phyloP scores from a whole-genome alignment of 805 yeast genomes.

The Yarrowia sp. region DNA sequence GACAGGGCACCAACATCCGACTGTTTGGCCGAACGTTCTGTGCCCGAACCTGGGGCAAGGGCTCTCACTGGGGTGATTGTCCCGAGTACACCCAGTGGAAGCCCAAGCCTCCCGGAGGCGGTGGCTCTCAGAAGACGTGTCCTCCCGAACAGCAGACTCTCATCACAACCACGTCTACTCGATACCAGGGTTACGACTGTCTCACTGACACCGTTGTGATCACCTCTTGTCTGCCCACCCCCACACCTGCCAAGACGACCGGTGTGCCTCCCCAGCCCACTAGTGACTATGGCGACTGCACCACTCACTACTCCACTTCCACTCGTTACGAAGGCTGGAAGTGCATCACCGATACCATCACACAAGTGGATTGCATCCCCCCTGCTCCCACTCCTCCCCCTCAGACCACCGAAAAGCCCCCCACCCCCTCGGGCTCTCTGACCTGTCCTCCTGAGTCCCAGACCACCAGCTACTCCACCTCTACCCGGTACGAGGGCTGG shows the following conservation, averaged over 20 bases:
- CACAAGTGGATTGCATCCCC: not conserved
- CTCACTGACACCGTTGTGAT: slow-evolving; percentile 7
- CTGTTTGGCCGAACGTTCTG: slow-evolving; percentile 23
- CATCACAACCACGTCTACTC: slow-evolving; percentile 1
- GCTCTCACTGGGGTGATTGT: slow-evolving; percentile 18
- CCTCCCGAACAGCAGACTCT: slow-evolving; percentile 17
- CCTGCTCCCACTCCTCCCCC: slow-evolving; percentile 7
- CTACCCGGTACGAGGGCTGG: slow-evolving; percentile 2
- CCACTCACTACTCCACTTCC: not conserved
- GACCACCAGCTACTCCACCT: not conserved
- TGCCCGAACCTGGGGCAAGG: not conserved
- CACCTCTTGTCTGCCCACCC: slow-evolving; percentile 10
- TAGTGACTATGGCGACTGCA: not conserved
- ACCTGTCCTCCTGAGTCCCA: not conserved
- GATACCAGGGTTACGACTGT: slow-evolving; percentile 15
- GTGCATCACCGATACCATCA: slow-evolving; percentile 4
- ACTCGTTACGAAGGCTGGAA: slow-evolving; percentile 12
- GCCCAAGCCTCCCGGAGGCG: slow-evolving; percentile 13
- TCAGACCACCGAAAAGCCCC: slow-evolving; percentile 6
- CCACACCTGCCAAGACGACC: slow-evolving; percentile 3
- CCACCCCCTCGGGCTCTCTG: not conserved
- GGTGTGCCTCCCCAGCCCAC: slow-evolving; percentile 5
- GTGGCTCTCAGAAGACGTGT: not conserved
- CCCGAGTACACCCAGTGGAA: slow-evolving; percentile 4
- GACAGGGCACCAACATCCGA: slow-evolving; percentile 20